Evolutionary conservation across 805 yeast genomes (phyloP).

Genomic region (Yamadazyma kitorensis): DNA sequence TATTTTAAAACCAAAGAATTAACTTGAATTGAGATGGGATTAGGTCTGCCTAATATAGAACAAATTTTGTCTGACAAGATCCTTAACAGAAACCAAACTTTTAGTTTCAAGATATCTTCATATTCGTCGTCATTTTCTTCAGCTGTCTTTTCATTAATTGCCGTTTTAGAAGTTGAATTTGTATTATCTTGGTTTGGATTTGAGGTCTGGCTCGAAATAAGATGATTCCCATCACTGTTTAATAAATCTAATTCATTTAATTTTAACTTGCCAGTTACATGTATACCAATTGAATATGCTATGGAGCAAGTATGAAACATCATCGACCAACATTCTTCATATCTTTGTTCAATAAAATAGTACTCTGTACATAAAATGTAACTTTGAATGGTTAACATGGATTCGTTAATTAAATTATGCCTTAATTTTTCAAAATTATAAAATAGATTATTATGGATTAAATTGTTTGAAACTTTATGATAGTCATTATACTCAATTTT

Average conservation of each 20-base stretch:
- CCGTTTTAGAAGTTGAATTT: not conserved
- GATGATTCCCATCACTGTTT: slow-evolving; percentile 5
- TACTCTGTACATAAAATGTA: slow-evolving; percentile 52
- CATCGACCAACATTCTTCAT: slow-evolving; percentile 52
- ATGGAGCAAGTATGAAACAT: slow-evolving; percentile 48
- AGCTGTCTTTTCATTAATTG: slow-evolving; percentile 5
- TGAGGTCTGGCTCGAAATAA: no score
- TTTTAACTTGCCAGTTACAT: slow-evolving; percentile 38
- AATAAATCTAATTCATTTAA: slow-evolving; percentile 11
- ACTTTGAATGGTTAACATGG: slow-evolving; percentile 46
- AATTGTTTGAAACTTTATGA: slow-evolving; percentile 5
- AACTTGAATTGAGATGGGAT: slow-evolving; percentile 48
- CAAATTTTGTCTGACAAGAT: slow-evolving; percentile 48
- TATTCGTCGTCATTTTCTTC: slow-evolving; percentile 30
- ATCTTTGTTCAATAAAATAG: slow-evolving; percentile 45
- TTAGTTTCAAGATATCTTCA: slow-evolving; percentile 32
- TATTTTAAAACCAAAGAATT: slow-evolving; percentile 26
- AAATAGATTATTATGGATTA: slow-evolving; percentile 19
- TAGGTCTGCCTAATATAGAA: slow-evolving; percentile 52
- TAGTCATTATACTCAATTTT: slow-evolving; percentile 7
- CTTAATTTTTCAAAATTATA: slow-evolving; percentile 45
- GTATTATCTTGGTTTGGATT: slow-evolving; percentile 1
- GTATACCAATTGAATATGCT: slow-evolving; percentile 51
- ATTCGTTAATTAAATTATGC: slow-evolving; percentile 45
- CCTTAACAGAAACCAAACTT: slow-evolving; percentile 51